Evolutionary conservation across 1,139 yeast species (phyloP).

Genomic region (Geotrichum macrosporum): DNA sequence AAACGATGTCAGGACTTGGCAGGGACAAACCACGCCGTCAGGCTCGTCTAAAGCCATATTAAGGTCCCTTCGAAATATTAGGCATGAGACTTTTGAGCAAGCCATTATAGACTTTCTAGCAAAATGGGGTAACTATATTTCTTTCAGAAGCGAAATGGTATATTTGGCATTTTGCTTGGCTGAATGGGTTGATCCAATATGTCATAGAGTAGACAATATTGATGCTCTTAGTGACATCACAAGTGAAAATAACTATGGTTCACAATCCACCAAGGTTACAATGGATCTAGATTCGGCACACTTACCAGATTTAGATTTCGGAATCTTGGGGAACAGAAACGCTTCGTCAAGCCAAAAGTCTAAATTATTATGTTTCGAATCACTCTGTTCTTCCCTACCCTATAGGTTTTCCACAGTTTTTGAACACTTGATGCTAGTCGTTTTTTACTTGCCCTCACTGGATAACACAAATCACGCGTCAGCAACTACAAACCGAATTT

Average conservation of each 20-base stretch:
- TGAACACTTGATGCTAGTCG: slow-evolving; percentile 70
- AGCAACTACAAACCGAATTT: slow-evolving; percentile 55
- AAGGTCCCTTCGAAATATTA: slow-evolving; percentile 1
- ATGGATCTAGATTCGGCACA: not conserved
- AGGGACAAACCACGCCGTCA: too few relatives aligned
- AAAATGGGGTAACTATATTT: slow-evolving; percentile 75
- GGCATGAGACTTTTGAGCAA: slow-evolving; percentile 44
- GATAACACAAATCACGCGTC: slow-evolving; percentile 23
- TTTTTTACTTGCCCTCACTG: slow-evolving; percentile 66
- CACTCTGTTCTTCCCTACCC: slow-evolving; percentile 20
- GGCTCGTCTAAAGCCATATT: too few relatives aligned
- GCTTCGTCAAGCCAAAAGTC: not conserved
- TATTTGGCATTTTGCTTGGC: slow-evolving; percentile 88
- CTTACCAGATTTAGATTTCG: not conserved
- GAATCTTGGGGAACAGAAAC: not conserved
- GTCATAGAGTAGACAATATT: slow-evolving; percentile 23
- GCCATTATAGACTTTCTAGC: slow-evolving; percentile 59
- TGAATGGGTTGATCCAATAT: slow-evolving; percentile 76
- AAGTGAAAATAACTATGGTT: not conserved
- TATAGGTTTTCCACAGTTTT: slow-evolving; percentile 53
- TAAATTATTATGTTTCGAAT: slow-evolving; percentile 2
- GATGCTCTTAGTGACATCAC: not conserved
- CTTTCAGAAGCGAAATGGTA: slow-evolving; percentile 74
- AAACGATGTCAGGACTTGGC: too few relatives aligned
- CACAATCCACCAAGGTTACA: not conserved